Percentiles rank a stretch among this genome's conserved stretches.
Evolutionary conservation across 768 basidiomycete genomes (phyloP).

Genomic region (Lactarius deliciosus): DNA sequence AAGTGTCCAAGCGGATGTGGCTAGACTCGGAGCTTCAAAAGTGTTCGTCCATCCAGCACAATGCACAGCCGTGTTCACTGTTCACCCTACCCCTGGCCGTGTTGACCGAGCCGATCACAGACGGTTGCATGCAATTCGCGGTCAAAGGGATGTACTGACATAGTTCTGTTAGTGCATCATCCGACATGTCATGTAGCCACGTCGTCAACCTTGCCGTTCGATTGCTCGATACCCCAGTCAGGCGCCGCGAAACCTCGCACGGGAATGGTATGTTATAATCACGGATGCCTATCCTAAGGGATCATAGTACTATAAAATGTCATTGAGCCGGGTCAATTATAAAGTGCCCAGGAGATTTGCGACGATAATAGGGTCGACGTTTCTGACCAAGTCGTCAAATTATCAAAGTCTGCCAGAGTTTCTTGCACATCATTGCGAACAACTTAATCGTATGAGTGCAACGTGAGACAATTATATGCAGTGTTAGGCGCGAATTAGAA

Average conservation of each 20-base stretch:
- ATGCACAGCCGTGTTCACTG: neutral
- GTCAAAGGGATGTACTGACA: neutral
- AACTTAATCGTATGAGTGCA: neutral
- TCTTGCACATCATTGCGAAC: neutral
- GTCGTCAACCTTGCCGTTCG: neutral
- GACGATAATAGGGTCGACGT: neutral
- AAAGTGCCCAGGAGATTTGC: neutral
- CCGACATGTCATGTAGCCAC: neutral
- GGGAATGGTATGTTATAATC: neutral
- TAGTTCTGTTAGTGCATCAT: neutral
- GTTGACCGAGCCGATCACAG: neutral
- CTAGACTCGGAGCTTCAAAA: constrained; percentile 1
- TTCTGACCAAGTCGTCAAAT: neutral
- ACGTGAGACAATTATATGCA: neutral
- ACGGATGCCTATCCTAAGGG: neutral
- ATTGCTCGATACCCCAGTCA: neutral
- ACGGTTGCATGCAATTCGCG: neutral
- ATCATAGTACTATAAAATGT: neutral
- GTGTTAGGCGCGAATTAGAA: neutral
- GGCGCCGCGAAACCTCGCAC: neutral
- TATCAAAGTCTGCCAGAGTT: neutral
- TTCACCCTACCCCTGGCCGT: neutral
- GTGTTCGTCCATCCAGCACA: neutral
- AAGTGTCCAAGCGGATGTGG: neutral
- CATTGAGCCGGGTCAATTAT: neutral